Evolutionary conservation across 2,329 filamentous ascomycete genomes (phyloP), one percentile per base, ranked within the genome.

Genomic region (Claviceps paspali): DNA sequence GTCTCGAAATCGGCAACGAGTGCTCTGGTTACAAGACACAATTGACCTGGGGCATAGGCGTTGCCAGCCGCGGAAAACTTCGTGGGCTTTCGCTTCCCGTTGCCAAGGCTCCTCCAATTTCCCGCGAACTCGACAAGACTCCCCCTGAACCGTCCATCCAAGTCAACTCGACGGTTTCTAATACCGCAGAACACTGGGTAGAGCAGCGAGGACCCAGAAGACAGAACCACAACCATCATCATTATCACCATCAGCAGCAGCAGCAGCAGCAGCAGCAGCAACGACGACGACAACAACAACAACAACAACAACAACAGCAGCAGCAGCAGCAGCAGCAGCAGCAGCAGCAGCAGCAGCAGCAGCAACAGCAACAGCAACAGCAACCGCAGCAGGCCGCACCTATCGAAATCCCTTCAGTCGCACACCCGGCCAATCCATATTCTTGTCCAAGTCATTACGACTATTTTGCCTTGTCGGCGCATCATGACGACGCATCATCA

Each of bases 21-120:
- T 96, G 88, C 63, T 86, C 84, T 21, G 88, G 88, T 41, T 96
- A 96, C 68, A 92, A 92, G 64, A 96, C 88, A 12, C 87, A 88
- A 49, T 69, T 96, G 60, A 96, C 88, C 33, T 96, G 88, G 88
- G 86, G 86, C 29, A 84, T 95, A 33, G 88, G 88, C 36, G 88
- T 96, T 41, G 88, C 88, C 39, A 95, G 87, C 61, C 79, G 88
- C 52, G 88, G 88, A 54, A 96, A 96, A 66, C 76, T 96, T 45
- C 76, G 88, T 43, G 88, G 88, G 28, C 68, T 95, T 47, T 87
- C 87, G 39, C 65, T 93, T 40, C 75, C 75, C 41, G 69, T 79
- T 43, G 75, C 73, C 39, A 76, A 76, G 53, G 61, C 70, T 8
- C 67, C 70, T 17, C 70, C 71, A 0, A 70, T 73, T 47, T 56